Evolutionary conservation across 805 yeast genomes (phyloP).

Genomic region (Wickerhamomyces canadensis): DNA sequence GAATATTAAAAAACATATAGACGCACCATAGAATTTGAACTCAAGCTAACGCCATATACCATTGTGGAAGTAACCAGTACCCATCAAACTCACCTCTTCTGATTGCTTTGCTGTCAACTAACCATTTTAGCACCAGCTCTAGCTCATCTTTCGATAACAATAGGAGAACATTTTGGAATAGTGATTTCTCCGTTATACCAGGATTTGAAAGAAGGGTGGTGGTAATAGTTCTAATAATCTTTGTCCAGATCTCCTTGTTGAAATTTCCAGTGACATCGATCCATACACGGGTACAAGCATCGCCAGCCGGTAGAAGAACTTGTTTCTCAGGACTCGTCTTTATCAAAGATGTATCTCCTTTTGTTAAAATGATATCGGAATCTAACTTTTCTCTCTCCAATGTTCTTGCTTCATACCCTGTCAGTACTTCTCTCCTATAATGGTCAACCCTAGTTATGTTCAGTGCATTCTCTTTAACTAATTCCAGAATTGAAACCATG

Average conservation of each 20-base stretch:
- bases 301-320: slow-evolving; percentile 48
- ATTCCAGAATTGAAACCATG: slow-evolving; percentile 55
- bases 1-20: too few relatives aligned
- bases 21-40: too few relatives aligned
- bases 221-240: slow-evolving; percentile 42
- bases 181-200: slow-evolving; percentile 34
- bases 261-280: slow-evolving; percentile 58
- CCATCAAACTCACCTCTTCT: slow-evolving; percentile 31
- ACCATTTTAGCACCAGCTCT: slow-evolving; percentile 36
- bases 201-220: slow-evolving; percentile 47
- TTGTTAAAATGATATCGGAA: slow-evolving; percentile 50
- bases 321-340: slow-evolving; percentile 8
- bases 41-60: slow-evolving; percentile 44
- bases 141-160: slow-evolving; percentile 29
- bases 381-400: slow-evolving; percentile 63
- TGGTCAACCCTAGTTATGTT: slow-evolving; percentile 51
- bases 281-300: slow-evolving; percentile 69
- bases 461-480: slow-evolving; percentile 38
- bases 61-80: slow-evolving; percentile 37
- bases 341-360: slow-evolving; percentile 7
- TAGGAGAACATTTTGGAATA: slow-evolving; percentile 19
- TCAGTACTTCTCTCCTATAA: slow-evolving; percentile 39
- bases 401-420: slow-evolving; percentile 70
- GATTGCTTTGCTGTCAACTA: slow-evolving; percentile 36
- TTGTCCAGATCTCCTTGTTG: slow-evolving; percentile 55